Percentiles rank a stretch among this genome's conserved stretches.
Evolutionary conservation across 352 stramenopile genomes (phyloP).

Genomic region (Pythium monospermum): DNA sequence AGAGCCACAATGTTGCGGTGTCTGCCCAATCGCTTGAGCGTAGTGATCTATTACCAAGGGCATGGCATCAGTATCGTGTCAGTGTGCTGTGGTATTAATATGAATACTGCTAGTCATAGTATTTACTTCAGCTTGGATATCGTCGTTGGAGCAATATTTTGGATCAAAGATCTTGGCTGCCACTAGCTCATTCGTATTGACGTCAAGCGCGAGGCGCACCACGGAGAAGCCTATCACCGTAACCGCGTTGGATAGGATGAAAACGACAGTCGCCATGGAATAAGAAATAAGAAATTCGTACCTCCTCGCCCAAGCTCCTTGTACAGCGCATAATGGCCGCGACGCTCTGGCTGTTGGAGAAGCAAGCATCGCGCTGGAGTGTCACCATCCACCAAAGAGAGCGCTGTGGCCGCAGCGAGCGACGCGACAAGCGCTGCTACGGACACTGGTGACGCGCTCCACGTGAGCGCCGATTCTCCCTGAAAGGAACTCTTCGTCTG

Average conservation of each 20-base stretch:
- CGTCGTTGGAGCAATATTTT: conserved; percentile 43
- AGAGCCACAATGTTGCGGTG: conserved; percentile 71
- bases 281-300: too few relatives aligned
- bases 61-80: too few relatives aligned
- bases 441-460: too few relatives aligned
- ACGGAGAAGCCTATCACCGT: conserved; percentile 54
- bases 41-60: conserved; percentile 39
- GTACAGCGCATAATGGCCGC: conserved; percentile 44
- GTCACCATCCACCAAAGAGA: background rate
- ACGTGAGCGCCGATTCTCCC: too few relatives aligned
- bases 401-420: background rate
- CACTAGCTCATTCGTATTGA: conserved; percentile 38
- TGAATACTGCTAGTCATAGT: too few relatives aligned
- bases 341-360: conserved; percentile 7
- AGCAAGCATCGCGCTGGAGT: background rate
- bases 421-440: conserved; percentile 1
- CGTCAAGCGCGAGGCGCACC: conserved; percentile 61
- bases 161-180: conserved; percentile 77
- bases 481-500: too few relatives aligned
- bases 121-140: conserved; percentile 65
- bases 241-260: too few relatives aligned
- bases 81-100: too few relatives aligned
- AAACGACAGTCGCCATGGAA: too few relatives aligned
- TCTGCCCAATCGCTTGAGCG: conserved; percentile 45
- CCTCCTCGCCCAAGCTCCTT: conserved; percentile 66